Conservation (phyloP, 805 yeast genomes). For the Metschnikowia vanudenii region DNA sequence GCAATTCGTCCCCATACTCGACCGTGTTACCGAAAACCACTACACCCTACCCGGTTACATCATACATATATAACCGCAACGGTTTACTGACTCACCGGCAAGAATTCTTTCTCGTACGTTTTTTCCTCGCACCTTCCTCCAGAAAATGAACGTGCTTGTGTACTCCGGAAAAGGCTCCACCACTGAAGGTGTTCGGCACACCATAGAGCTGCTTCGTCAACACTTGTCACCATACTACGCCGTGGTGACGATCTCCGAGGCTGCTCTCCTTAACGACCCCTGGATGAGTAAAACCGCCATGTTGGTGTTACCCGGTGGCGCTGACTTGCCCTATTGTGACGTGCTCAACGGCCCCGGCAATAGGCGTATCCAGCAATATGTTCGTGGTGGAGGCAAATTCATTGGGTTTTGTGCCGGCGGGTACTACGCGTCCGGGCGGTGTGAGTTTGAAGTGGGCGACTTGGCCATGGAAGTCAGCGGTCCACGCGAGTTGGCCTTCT, state of each 20-base stretch:
- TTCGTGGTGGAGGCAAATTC: conserved; percentile 74
- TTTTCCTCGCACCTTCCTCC: too few relatives aligned
- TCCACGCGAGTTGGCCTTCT: conserved; percentile 74
- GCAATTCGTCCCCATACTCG: too few relatives aligned
- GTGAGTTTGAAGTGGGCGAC: conserved; percentile 82
- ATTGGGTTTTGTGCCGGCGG: conserved; percentile 97
- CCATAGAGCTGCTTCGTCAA: conserved; percentile 69
- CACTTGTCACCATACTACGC: conserved; percentile 87
- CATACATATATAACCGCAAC: too few relatives aligned
- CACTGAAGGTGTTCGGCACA: conserved; percentile 79
- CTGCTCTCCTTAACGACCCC: conserved; percentile 65
- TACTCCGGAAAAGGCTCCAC: conserved; percentile 70
- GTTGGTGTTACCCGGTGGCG: conserved; percentile 94
- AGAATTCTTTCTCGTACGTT: too few relatives aligned
- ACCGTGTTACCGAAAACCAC: too few relatives aligned
- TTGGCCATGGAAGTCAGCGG: conserved; percentile 79
- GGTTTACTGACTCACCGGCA: too few relatives aligned
- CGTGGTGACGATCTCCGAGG: conserved; percentile 66
- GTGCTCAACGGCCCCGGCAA: conserved; percentile 72
- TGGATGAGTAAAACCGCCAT: conserved; percentile 81
- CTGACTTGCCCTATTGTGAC: conserved; percentile 82
- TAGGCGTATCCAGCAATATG: conserved; percentile 56
- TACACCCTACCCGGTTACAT: too few relatives aligned
- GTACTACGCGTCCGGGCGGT: conserved; percentile 69
- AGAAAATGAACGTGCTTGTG: conserved; percentile 20